phyloP scores from a whole-genome alignment of 176 grass and related monocot species.

The Paspalum vaginatum region DNA sequence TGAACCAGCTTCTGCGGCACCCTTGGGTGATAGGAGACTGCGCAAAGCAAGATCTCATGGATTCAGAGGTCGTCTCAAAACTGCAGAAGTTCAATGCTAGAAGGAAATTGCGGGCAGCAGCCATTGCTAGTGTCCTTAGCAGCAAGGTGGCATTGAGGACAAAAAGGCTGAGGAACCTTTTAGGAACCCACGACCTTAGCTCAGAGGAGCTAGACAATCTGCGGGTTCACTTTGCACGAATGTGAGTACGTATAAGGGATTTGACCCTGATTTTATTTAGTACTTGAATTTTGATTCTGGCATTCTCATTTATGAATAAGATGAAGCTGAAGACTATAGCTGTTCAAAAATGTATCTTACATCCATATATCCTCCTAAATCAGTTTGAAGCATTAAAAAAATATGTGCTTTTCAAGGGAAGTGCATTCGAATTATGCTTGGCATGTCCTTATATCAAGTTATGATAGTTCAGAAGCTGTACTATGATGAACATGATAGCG shows the following conservation, averaged over 20 bases:
- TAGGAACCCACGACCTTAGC: conserved; percentile 69
- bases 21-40: conserved; percentile 76
- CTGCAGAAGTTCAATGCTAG: conserved; percentile 75
- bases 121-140: conserved; percentile 68
- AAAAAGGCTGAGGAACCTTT: conserved; percentile 58
- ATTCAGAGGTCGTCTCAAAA: conserved; percentile 72
- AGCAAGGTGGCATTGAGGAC: conserved; percentile 68
- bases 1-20: conserved; percentile 60
- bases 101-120: conserved; percentile 67
- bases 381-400: not conserved
- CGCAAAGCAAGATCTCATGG: conserved; percentile 66
- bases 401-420: not conserved
- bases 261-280: not conserved
- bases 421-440: not conserved
- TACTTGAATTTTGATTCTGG: not conserved
- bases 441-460: not conserved
- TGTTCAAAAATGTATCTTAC: not conserved
- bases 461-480: not conserved
- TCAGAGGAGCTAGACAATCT: conserved; percentile 67
- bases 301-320: not conserved
- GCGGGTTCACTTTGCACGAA: conserved; percentile 51
- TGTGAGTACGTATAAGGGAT: conserved; percentile 43
- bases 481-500: not conserved
- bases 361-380: not conserved
- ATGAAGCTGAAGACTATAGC: not conserved